phyloP scores from a whole-genome alignment of 2,329 filamentous ascomycete genomes.

The Claviceps fusiformis region DNA sequence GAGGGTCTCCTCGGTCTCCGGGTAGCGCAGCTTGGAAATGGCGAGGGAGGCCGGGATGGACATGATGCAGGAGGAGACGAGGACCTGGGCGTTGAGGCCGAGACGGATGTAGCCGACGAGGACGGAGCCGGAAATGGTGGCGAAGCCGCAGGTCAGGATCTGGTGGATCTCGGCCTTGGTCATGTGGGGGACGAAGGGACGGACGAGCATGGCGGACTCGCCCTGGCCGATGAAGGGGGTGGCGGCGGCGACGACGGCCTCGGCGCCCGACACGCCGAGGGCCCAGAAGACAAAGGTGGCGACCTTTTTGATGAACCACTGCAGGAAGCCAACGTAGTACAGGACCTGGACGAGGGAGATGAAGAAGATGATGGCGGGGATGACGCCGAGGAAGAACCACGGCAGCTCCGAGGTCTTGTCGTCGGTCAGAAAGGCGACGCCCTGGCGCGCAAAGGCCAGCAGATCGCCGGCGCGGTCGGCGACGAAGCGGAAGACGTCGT shows the following conservation, averaged over 20 bases:
- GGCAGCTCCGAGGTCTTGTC: slow-evolving; percentile 28
- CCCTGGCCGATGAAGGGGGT: slow-evolving; percentile 92
- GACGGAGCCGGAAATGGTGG: slow-evolving; percentile 81
- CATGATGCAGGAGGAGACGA: slow-evolving; percentile 91
- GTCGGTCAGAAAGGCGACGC: slow-evolving; percentile 53
- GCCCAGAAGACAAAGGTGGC: slow-evolving; percentile 86
- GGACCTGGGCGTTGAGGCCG: slow-evolving; percentile 69
- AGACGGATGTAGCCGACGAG: slow-evolving; percentile 75
- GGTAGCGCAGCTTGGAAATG: slow-evolving; percentile 78
- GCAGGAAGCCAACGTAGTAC: slow-evolving; percentile 66
- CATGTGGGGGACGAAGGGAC: slow-evolving; percentile 72
- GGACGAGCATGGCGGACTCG: slow-evolving; percentile 85
- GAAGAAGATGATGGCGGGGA: slow-evolving; percentile 96
- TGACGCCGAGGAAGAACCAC: slow-evolving; percentile 66
- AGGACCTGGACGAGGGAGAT: slow-evolving; percentile 79
- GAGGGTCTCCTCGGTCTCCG: slow-evolving; percentile 74
- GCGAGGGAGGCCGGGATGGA: slow-evolving; percentile 84
- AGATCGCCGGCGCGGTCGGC: slow-evolving; percentile 60
- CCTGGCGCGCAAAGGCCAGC: slow-evolving; percentile 61
- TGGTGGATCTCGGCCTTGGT: slow-evolving; percentile 84
- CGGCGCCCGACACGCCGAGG: slow-evolving; percentile 75
- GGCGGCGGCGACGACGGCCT: slow-evolving; percentile 85
- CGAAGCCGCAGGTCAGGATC: slow-evolving; percentile 84
- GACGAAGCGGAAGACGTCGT: slow-evolving; percentile 85
- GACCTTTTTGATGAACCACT: slow-evolving; percentile 84